Evolutionary conservation across 2,329 filamentous ascomycete genomes (phyloP).

Genomic region (Pseudocercospora eumusae): DNA sequence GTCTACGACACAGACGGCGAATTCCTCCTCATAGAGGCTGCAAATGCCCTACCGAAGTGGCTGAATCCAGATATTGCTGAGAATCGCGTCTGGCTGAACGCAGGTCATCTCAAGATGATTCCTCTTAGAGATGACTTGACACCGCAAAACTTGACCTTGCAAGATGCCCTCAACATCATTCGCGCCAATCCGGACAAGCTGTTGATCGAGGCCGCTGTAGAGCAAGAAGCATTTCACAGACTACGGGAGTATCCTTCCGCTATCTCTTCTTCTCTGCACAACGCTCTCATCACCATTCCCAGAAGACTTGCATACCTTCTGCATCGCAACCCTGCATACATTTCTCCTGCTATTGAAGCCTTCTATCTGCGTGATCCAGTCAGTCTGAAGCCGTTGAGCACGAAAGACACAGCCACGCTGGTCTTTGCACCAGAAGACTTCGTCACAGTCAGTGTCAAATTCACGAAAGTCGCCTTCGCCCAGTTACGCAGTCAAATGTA

Average conservation of each 20-base stretch:
- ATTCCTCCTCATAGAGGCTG: slow-evolving; percentile 91
- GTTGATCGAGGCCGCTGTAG: slow-evolving; percentile 71
- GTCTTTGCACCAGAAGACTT: slow-evolving; percentile 76
- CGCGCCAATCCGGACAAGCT: slow-evolving; percentile 58
- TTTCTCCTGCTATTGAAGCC: slow-evolving; percentile 81
- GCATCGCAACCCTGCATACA: slow-evolving; percentile 70
- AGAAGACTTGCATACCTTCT: slow-evolving; percentile 79
- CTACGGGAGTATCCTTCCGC: slow-evolving; percentile 79
- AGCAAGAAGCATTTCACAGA: slow-evolving; percentile 88
- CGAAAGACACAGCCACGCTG: slow-evolving; percentile 55
- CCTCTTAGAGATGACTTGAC: slow-evolving; percentile 47
- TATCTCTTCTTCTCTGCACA: slow-evolving; percentile 74
- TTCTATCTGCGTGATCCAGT: slow-evolving; percentile 90
- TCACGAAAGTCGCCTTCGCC: slow-evolving; percentile 87
- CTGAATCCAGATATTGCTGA: slow-evolving; percentile 85
- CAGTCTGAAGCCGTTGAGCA: slow-evolving; percentile 67
- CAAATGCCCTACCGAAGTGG: slow-evolving; percentile 84
- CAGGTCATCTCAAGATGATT: slow-evolving; percentile 74
- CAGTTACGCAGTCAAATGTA: slow-evolving; percentile 88
- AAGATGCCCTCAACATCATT: slow-evolving; percentile 66
- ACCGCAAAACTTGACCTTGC: slow-evolving; percentile 58
- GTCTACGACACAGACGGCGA: slow-evolving; percentile 89
- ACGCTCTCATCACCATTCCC: slow-evolving; percentile 71
- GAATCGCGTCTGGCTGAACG: slow-evolving; percentile 86
- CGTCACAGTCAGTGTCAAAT: slow-evolving; percentile 74